phyloP scores from a whole-genome alignment of 1,284 basidiomycete species.

The Lentinula novae-zelandiae region DNA sequence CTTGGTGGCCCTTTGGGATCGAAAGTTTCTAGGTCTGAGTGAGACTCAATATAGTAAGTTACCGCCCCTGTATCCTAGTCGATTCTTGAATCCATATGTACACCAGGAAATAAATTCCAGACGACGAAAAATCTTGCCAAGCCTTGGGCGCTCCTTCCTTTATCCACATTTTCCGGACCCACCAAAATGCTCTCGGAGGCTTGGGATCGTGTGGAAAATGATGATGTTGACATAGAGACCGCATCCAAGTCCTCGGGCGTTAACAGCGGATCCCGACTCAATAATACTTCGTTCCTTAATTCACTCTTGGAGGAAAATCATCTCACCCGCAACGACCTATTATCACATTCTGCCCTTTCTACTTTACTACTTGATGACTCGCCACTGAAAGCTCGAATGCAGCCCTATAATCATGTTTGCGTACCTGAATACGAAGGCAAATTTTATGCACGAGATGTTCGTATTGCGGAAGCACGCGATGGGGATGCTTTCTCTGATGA shows the following conservation, averaged over 20 bases:
- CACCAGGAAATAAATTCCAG: conserved; percentile 43
- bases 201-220: not conserved
- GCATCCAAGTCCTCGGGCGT: not conserved
- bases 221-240: not conserved
- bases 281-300: not conserved
- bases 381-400: conserved; percentile 59
- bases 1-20: conserved; percentile 58
- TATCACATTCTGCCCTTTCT: conserved; percentile 45
- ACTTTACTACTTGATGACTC: conserved; percentile 72
- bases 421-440: conserved; percentile 48
- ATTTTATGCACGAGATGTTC: conserved; percentile 37
- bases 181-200: not conserved
- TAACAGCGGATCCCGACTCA: not conserved
- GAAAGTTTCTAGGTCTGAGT: conserved; percentile 57
- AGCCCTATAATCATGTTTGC: conserved; percentile 64
- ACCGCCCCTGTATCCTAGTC: not conserved
- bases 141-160: conserved; percentile 42
- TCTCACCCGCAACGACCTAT: not conserved
- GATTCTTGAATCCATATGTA: not conserved
- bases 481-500: not conserved
- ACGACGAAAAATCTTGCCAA: conserved; percentile 65
- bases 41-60: conserved; percentile 47
- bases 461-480: not conserved
- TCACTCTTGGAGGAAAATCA: not conserved
- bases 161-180: not conserved